Evolutionary conservation across 73 alveolate species (phyloP), one percentile per base, ranked within the genome.

Genomic region (Paramecium primaurelia): DNA sequence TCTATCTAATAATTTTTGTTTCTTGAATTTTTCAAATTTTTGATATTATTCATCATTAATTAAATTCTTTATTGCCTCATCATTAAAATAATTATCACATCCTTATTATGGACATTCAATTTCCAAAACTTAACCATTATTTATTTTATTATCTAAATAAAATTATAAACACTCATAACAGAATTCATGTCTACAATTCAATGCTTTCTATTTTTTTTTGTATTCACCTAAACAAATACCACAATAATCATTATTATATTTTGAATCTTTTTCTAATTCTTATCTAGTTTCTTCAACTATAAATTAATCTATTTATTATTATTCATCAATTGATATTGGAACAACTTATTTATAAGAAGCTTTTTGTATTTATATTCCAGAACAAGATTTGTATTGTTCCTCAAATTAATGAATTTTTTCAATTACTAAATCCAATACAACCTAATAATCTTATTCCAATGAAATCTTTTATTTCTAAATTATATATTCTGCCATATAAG

Each of bases 401-500:
- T 80, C 91, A 14, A 80, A 32, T 32, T 80, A 59, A 47, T 42
- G 40, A 8, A 80, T 80, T 26, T 80, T 80, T 20, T 40, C 71
- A 45, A 80, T 40, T 4, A 80, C 30, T 9, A 44, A 26, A 26
- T 45, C 91, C 22, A 80, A 25, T 1, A 45, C 6, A 80, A 44
- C 32, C 58, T 80, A 45, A 47, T 20, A 26, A 44, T 80, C 91
- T 14, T 28, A 12, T 20, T 80, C 75, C 14, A 80, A 37, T 12
- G 87, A 73, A 9, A 34, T 42, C 4, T 80, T 80, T 14, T 42
- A 12, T 45, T 80, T 47, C 58, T 80, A 6, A 3, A 80, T 18
- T 16, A 80, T 8, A 80, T 80, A 80, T 18, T 80, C 91, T 20
- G 91, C 91, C 73, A 80, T 42, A 80, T 42, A 80, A 26, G 73